phyloP scores from a whole-genome alignment of 768 basidiomycete species.

The Podaxis sp. region DNA sequence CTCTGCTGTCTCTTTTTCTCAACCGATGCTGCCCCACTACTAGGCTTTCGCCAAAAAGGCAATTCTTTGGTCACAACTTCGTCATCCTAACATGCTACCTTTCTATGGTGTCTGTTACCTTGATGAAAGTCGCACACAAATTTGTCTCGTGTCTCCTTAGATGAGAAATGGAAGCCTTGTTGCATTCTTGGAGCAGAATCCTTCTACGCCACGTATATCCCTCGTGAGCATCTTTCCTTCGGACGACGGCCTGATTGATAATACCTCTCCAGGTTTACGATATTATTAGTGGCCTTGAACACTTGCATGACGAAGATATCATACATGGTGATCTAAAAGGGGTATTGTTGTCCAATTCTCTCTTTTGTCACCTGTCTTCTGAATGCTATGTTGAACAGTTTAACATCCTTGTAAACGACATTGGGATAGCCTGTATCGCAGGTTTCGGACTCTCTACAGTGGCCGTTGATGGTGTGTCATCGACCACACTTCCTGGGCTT shows the following conservation, averaged over 20 bases:
- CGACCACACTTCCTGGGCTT: neutral
- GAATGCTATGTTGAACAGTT: neutral
- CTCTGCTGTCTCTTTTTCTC: slow-evolving; percentile 10
- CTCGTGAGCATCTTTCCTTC: neutral
- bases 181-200: slow-evolving; percentile 3
- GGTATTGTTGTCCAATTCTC: neutral
- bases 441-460: slow-evolving; percentile 17
- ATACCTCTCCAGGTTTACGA: slow-evolving; percentile 7
- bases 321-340: slow-evolving; percentile 20
- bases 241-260: neutral
- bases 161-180: slow-evolving; percentile 15
- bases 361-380: neutral
- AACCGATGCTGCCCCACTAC: slow-evolving; percentile 20
- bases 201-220: neutral
- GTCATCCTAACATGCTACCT: slow-evolving; percentile 1
- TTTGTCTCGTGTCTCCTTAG: slow-evolving; percentile 15
- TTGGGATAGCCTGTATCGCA: slow-evolving; percentile 11
- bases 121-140: neutral
- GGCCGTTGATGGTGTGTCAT: neutral
- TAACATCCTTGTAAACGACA: slow-evolving; percentile 15
- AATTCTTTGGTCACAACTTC: slow-evolving; percentile 5
- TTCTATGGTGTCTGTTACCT: slow-evolving; percentile 7
- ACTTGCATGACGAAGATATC: slow-evolving; percentile 15
- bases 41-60: neutral
- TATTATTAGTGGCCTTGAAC: slow-evolving; percentile 14